Evolutionary conservation across 768 basidiomycete genomes (phyloP), one percentile per base, ranked within the genome.

Genomic region (Coprinopsis strossmayeri): DNA sequence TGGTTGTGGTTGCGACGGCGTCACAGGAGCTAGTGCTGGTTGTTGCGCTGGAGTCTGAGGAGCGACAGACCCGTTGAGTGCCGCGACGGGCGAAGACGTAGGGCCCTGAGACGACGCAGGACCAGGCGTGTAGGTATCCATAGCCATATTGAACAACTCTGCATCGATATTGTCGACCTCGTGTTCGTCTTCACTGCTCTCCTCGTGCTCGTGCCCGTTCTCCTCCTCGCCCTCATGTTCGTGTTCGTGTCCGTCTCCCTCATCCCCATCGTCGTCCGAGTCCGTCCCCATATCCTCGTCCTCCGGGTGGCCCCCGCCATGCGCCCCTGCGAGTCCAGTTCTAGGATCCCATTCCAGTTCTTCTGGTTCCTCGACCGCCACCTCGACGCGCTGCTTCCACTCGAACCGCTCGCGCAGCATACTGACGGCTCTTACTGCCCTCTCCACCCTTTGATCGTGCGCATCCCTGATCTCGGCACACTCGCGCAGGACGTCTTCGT

Each of bases 321-420:
- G 55, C 48, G 32, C 67, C 69, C 25, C 63, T 63, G 15, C n/a
- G n/a, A n/a, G n/a, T n/a, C 60, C 68, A 10, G 68, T 25, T 34
- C 78, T 69, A 3, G 82, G 81, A 55, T 83, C 82, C 82, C 82
- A 85, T 17, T 78, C 80, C 30, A 86, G 64, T 53, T 88, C 87
- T 55, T 88, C 85, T 2, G 84, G 85, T 61, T 89, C 87, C 53
- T 86, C 87, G 12, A 80, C 78, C 57, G 84, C 82, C 11, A 89
- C 87, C 52, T 79, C 81, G 18, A 91, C 84, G n/a, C 89, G 72
- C 55, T 81, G 78, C 61, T 82, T 82, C 84, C 87, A 89, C 40
- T 91, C 87, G 60, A 83, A 91, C 62, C 79, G 84, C 48, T 91
- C 89, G 50, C 76, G 68, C 5, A 91, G 67, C 77, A 91, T 82